phyloP scores from a whole-genome alignment of 1,139 yeast species.

The Kodamaea anthophila region DNA sequence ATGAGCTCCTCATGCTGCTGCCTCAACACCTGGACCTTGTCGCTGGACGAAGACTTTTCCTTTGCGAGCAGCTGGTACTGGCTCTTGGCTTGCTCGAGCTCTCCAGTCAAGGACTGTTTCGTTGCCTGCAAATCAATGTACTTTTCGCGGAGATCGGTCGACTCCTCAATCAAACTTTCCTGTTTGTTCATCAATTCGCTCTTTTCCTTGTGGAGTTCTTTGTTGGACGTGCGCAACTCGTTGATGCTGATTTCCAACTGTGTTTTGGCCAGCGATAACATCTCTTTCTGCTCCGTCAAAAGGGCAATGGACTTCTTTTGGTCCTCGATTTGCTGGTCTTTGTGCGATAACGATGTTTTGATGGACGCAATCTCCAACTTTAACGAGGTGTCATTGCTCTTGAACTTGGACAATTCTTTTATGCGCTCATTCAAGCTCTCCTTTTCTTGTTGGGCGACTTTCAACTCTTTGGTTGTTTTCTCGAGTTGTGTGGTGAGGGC shows the following conservation, averaged over 20 bases:
- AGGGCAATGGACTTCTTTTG: constrained; percentile 32
- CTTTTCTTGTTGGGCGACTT: constrained; percentile 20
- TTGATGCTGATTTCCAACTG: constrained; percentile 39
- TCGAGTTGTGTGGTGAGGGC: constrained; percentile 9
- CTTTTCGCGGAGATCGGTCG: constrained; percentile 21
- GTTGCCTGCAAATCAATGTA: constrained; percentile 40
- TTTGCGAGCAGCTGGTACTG: constrained; percentile 45
- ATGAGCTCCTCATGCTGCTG: constrained; percentile 75
- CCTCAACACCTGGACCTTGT: constrained; percentile 52
- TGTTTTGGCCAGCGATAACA: constrained; percentile 32
- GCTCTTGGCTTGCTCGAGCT: constrained; percentile 45
- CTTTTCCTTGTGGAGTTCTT: constrained; percentile 30
- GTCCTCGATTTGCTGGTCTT: constrained; percentile 45
- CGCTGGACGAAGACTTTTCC: constrained; percentile 43
- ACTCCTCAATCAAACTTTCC: constrained; percentile 32
- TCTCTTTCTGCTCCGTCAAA: constrained; percentile 31
- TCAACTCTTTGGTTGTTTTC: constrained; percentile 16
- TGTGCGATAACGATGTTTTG: constrained; percentile 34
- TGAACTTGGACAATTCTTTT: constrained; percentile 26
- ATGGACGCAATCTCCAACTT: constrained; percentile 38
- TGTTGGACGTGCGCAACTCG: constrained; percentile 35
- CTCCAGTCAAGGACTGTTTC: constrained; percentile 46
- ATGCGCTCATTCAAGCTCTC: constrained; percentile 23
- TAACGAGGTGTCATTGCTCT: constrained; percentile 35
- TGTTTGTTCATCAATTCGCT: constrained; percentile 33